Base-by-base conservation (phyloP, 441 rosid genomes). In the Arabidopsis hybrid region DNA sequence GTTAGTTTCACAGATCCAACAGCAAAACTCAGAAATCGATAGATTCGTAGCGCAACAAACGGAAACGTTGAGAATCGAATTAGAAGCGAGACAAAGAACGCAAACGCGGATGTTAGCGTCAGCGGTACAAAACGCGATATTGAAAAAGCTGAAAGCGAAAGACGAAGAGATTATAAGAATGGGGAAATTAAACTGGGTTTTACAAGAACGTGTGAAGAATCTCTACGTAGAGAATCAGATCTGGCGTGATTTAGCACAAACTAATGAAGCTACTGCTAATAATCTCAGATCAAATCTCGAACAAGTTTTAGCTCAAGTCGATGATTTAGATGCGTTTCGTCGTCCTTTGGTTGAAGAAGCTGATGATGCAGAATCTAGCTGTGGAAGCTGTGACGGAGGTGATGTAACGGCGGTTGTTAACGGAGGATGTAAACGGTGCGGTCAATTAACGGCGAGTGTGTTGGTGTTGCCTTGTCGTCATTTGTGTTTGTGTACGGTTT, bases 381-480 rank as follows among this genome's bases (percentile, higher is more conserved):
- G 97, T 50, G 92, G 91, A 45, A 86, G 97, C 61, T 80, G 82
- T n/a, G 79, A 39, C 2, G 69, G 32, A 32, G 73, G 34, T 16
- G 67, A 66, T 53, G 71, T 43, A 42, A 45, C 34, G 51, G 77
- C 45, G 34, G 26, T 21, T 21, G 61, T 16, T 72, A 59, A 72
- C 17, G 78, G 80, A 17, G 82, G 69, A 50, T 90, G 96, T 77
- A 71, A 68, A 55, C 78, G 75, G 83, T 92, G 77, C 49, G 88
- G 96, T 80, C 82, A 80, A 73, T 73, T 64, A 79, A 90, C 87
- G 34, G 77, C 91, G 17, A 82, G 90, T 67, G 96, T 90, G 80
- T 50, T 92, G 91, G 69, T 92, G 77, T 71, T 90, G 67, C 96
- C 97, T 49, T 92, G 97, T 80, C 82, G 94, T 79, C 97, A 92